Percentiles rank a stretch among this genome's conserved stretches.
These are phyloP conservation scores for Falciphora oryzae DNA, from an alignment of 2,329 filamentous ascomycete genomes.

Conservation along the genomic window DNA sequence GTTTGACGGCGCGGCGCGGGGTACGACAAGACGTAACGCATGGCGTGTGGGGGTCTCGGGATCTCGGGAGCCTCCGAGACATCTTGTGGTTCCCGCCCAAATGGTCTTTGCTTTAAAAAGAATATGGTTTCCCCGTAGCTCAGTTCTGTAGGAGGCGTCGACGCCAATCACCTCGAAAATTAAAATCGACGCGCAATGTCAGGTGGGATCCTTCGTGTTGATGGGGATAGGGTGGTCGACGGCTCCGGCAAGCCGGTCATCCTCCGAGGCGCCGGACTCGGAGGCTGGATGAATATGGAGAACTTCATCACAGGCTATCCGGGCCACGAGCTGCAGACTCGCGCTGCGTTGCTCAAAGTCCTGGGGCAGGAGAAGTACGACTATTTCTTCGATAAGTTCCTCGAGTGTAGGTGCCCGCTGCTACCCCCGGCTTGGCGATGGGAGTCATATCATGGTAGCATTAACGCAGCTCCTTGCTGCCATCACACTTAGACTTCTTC, in stretches of 20 bases:
- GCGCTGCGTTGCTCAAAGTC: constrained; percentile 45
- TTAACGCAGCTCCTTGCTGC: neutral
- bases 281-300: constrained; percentile 24
- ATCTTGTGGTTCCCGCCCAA: neutral
- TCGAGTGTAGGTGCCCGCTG: constrained; percentile 29
- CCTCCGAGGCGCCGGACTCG: constrained; percentile 32
- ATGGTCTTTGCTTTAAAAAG: neutral
- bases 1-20: too few relatives aligned
- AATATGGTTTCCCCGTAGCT: neutral
- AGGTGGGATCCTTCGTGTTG: constrained; percentile 8
- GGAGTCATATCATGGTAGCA: neutral
- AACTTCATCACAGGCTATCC: constrained; percentile 61
- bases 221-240: constrained; percentile 10
- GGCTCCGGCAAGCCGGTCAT: constrained; percentile 16
- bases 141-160: neutral
- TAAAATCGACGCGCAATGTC: neutral
- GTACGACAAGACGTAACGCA: neutral
- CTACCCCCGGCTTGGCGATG: neutral
- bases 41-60: neutral
- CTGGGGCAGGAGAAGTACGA: constrained; percentile 51
- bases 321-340: constrained; percentile 52
- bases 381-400: constrained; percentile 50
- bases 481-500: constrained; percentile 41
- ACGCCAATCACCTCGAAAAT: neutral
- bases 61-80: neutral